These are phyloP conservation scores for Fusarium poae DNA, from an alignment of 2,329 filamentous ascomycete species.

Conservation along the genomic window DNA sequence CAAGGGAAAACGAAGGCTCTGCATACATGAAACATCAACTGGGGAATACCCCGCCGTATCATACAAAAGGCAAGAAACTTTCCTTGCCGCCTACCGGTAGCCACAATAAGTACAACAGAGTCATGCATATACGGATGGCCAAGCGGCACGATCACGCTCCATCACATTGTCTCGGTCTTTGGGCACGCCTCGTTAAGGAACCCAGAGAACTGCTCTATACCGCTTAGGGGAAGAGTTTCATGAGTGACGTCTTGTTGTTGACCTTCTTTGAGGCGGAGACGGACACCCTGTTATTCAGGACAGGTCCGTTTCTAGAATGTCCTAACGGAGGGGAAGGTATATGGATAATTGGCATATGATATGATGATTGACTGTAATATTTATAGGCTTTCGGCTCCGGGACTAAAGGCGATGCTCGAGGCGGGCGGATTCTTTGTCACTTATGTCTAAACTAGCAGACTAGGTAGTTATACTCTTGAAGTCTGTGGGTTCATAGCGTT, in stretches of 20 bases:
- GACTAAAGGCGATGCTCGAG: background rate
- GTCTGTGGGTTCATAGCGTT: constrained; percentile 7
- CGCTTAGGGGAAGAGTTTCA: constrained; percentile 24
- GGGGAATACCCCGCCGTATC: constrained; percentile 23
- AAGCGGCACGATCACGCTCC: background rate
- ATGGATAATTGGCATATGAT: background rate
- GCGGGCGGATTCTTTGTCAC: background rate
- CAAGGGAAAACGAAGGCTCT: background rate
- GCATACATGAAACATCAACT: constrained; percentile 4
- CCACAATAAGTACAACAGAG: constrained; percentile 1
- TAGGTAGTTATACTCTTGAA: background rate
- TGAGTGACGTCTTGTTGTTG: constrained; percentile 28
- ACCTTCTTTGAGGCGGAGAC: constrained; percentile 12
- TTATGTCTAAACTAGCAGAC: background rate
- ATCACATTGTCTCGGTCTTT: background rate
- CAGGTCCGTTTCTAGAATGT: constrained; percentile 18
- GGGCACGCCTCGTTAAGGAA: constrained; percentile 32
- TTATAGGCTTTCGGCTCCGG: constrained; percentile 7
- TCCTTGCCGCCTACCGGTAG: constrained; percentile 12
- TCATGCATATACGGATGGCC: constrained; percentile 14
- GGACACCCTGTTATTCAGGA: constrained; percentile 31
- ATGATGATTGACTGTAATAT: background rate
- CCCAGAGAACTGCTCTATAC: background rate
- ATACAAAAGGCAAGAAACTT: constrained; percentile 13
- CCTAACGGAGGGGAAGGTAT: background rate